These are phyloP conservation scores for Pseudomassariella vexata DNA, from an alignment of 2,329 filamentous ascomycete genomes.

Conservation along the genomic window DNA sequence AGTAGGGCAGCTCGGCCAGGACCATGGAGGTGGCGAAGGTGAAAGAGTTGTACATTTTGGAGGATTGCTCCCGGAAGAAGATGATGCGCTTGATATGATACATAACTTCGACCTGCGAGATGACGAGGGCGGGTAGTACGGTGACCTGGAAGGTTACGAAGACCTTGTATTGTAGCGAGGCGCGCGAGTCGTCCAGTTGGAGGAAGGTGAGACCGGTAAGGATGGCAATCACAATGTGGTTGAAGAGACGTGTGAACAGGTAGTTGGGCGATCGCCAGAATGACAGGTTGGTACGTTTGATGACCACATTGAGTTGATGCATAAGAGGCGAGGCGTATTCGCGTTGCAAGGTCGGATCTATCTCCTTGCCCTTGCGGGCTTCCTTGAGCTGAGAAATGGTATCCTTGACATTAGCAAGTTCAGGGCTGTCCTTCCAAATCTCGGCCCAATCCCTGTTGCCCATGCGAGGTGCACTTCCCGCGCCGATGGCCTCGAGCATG, in stretches of 20 bases:
- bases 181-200: constrained; percentile 67
- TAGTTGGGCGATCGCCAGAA: constrained; percentile 89
- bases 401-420: constrained; percentile 61
- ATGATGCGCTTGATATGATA: constrained; percentile 75
- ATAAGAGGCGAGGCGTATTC: constrained; percentile 78
- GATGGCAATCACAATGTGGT: constrained; percentile 72
- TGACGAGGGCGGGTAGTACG: constrained; percentile 75
- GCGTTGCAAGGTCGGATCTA: constrained; percentile 53
- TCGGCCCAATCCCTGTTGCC: constrained; percentile 75
- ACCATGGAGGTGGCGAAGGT: constrained; percentile 75
- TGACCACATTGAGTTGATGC: constrained; percentile 75
- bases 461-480: constrained; percentile 65
- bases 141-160: constrained; percentile 90
- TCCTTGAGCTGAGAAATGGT: constrained; percentile 63
- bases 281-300: constrained; percentile 65
- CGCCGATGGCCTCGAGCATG: constrained; percentile 81
- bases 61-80: constrained; percentile 79
- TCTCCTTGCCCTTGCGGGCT: constrained; percentile 36
- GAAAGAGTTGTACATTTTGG: constrained; percentile 79
- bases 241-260: constrained; percentile 81
- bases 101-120: constrained; percentile 79
- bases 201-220: constrained; percentile 76
- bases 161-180: constrained; percentile 76
- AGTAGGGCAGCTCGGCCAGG: constrained; percentile 81
- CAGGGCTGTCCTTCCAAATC: constrained; percentile 69